Evolutionary conservation across 2,329 filamentous ascomycete species (phyloP).

Genomic region (Penicillium janthinellum): DNA sequence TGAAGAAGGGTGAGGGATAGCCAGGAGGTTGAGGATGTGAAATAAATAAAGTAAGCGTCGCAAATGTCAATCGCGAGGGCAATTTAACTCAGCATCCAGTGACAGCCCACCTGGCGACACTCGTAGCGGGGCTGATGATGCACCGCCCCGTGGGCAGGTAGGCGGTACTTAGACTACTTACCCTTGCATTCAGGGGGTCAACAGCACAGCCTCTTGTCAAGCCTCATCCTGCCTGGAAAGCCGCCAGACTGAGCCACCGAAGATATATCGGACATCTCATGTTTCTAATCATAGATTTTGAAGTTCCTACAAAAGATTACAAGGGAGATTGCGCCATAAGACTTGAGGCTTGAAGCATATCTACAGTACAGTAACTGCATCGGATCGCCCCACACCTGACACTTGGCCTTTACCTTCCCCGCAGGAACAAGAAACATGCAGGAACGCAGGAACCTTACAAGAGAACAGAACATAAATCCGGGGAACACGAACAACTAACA

Average conservation of each 20-base stretch:
- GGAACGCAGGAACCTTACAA: not conserved
- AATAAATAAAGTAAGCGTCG: not conserved
- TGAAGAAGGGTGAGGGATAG: not conserved
- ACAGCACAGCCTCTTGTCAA: slow-evolving; percentile 18
- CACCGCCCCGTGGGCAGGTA: slow-evolving; percentile 15
- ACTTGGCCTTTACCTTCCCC: not conserved
- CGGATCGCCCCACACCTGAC: slow-evolving; percentile 2
- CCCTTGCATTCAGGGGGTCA: slow-evolving; percentile 1
- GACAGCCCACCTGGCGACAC: not conserved
- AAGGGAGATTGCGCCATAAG: not conserved
- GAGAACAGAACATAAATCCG: too few relatives aligned
- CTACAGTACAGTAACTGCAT: not conserved
- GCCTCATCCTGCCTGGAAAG: slow-evolving; percentile 4
- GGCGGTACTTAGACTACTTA: too few relatives aligned
- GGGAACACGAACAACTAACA: too few relatives aligned
- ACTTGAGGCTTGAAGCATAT: not conserved
- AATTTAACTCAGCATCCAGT: slow-evolving; percentile 2
- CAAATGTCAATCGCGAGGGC: not conserved
- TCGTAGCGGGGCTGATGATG: slow-evolving; percentile 16
- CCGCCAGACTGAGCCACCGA: not conserved
- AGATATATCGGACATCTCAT: too few relatives aligned
- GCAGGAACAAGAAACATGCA: not conserved
- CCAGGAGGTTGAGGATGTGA: not conserved
- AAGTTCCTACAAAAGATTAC: too few relatives aligned
- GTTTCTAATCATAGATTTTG: not conserved